phyloP scores from a whole-genome alignment of 495 filamentous ascomycete genomes.

The Penicillium odoratum region DNA sequence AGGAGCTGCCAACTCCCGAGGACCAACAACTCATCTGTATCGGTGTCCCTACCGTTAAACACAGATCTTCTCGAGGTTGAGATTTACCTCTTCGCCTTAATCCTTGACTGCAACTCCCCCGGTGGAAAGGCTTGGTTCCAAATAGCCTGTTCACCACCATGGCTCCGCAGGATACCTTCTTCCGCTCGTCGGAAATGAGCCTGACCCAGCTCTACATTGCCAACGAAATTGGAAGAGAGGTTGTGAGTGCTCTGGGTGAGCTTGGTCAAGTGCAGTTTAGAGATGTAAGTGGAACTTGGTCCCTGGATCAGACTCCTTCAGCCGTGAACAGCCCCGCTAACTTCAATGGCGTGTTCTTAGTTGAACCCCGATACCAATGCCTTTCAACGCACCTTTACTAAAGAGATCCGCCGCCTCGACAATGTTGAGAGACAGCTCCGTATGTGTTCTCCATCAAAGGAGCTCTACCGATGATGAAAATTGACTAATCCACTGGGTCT shows the following conservation, averaged over 20 bases:
- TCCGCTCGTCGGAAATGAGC: constrained; percentile 99
- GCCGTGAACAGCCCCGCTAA: constrained; percentile 12
- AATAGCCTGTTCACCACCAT: constrained; percentile 35
- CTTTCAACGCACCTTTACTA: constrained; percentile 95
- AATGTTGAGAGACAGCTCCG: constrained; percentile 97
- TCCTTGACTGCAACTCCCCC: constrained; percentile 13
- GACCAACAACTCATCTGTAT: constrained; percentile 15
- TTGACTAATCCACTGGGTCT: constrained; percentile 6
- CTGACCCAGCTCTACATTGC: constrained; percentile 99
- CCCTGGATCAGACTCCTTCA: neutral
- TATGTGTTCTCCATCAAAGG: constrained; percentile 44
- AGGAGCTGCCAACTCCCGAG: constrained; percentile 15
- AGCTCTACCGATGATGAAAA: neutral
- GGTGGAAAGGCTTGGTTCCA: constrained; percentile 32
- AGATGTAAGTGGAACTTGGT: constrained; percentile 66
- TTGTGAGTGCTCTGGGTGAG: constrained; percentile 94
- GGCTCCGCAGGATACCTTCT: constrained; percentile 81
- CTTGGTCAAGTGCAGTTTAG: constrained; percentile 93
- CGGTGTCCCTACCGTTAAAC: constrained; percentile 2
- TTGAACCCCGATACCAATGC: constrained; percentile 89
- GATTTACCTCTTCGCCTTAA: neutral
- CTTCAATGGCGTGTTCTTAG: constrained; percentile 44
- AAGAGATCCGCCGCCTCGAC: constrained; percentile 93
- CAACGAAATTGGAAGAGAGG: constrained; percentile 97
- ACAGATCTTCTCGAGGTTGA: constrained; percentile 6